Percentiles rank a stretch among this genome's conserved stretches.
phyloP scores from a whole-genome alignment of 768 basidiomycete species.

The Cystobasidiopsis lactophilus region DNA sequence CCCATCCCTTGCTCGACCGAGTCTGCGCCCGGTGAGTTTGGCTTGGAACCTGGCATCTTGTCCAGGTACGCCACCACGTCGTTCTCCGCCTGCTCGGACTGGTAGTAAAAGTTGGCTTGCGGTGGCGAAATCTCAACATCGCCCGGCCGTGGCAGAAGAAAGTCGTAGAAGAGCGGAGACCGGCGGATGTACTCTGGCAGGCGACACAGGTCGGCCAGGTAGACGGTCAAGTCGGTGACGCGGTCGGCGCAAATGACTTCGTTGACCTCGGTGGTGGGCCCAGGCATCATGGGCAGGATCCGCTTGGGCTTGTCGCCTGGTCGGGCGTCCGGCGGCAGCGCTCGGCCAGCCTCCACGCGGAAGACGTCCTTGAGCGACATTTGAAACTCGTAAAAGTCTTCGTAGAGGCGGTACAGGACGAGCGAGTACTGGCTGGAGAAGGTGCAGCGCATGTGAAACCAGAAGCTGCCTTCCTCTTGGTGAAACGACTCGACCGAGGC shows the following conservation, averaged over 20 bases:
- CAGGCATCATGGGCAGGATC: slow-evolving; percentile 92
- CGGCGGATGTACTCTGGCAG: slow-evolving; percentile 64
- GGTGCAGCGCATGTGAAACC: slow-evolving; percentile 81
- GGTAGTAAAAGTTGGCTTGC: not conserved
- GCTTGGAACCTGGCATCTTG: slow-evolving; percentile 10
- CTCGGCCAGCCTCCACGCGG: slow-evolving; percentile 72
- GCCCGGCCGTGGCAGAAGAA: slow-evolving; percentile 64
- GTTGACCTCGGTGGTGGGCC: slow-evolving; percentile 64
- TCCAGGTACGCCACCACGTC: slow-evolving; percentile 20
- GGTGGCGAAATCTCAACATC: slow-evolving; percentile 18
- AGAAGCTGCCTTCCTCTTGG: slow-evolving; percentile 83
- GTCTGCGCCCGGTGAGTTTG: not conserved
- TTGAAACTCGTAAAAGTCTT: slow-evolving; percentile 97
- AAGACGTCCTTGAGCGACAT: slow-evolving; percentile 65
- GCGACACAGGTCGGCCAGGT: slow-evolving; percentile 55
- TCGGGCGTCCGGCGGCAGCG: slow-evolving; percentile 23
- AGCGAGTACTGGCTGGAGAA: slow-evolving; percentile 43
- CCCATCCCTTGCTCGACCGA: not conserved
- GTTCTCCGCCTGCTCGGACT: slow-evolving; percentile 11
- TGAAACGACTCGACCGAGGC: slow-evolving; percentile 93
- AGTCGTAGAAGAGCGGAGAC: slow-evolving; percentile 53
- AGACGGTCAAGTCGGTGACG: slow-evolving; percentile 65
- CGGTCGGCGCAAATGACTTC: slow-evolving; percentile 59
- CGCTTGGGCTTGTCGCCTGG: slow-evolving; percentile 29
- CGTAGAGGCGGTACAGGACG: slow-evolving; percentile 80